These are phyloP conservation scores for Septoria petroselini DNA, from an alignment of 2,329 filamentous ascomycete species.

Conservation along the genomic window DNA sequence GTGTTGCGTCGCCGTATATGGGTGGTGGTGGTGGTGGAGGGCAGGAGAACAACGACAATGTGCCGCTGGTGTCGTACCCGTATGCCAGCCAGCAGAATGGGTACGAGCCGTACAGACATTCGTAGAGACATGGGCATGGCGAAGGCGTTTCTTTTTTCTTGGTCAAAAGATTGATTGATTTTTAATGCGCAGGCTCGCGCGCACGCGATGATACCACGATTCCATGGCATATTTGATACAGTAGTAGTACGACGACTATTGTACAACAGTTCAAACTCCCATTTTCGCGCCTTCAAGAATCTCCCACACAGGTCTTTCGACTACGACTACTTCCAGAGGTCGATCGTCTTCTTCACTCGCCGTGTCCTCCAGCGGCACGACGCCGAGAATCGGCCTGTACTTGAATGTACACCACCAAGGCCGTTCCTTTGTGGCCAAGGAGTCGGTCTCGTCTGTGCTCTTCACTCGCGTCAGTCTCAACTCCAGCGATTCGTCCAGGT, in stretches of 20 bases:
- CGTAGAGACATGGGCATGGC: constrained; percentile 18
- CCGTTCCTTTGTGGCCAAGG: constrained; percentile 25
- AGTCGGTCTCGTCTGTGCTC: constrained; percentile 14
- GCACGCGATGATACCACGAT: constrained; percentile 24
- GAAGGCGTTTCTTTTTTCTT: constrained; percentile 15
- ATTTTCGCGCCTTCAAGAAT: constrained; percentile 15
- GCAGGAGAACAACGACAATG: constrained; percentile 29
- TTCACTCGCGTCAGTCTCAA: constrained; percentile 18
- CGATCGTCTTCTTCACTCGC: constrained; percentile 33
- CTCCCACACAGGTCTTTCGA: constrained; percentile 68
- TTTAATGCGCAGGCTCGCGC: not conserved
- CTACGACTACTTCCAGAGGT: constrained; percentile 74
- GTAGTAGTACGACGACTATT: not conserved
- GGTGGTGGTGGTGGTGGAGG: no score
- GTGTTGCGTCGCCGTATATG: constrained; percentile 47
- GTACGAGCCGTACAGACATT: constrained; percentile 45
- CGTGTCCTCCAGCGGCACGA: constrained; percentile 54
- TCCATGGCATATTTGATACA: constrained; percentile 1
- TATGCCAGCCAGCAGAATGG: constrained; percentile 43
- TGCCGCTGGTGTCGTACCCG: constrained; percentile 29
- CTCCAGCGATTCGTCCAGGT: constrained; percentile 31
- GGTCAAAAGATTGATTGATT: not conserved
- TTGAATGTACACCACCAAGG: constrained; percentile 80
- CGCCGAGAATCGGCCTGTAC: constrained; percentile 87
- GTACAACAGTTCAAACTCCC: not conserved